These are phyloP conservation scores for Xylogone sp. DNA, from an alignment of 2,329 filamentous ascomycete genomes.

Conservation along the genomic window DNA sequence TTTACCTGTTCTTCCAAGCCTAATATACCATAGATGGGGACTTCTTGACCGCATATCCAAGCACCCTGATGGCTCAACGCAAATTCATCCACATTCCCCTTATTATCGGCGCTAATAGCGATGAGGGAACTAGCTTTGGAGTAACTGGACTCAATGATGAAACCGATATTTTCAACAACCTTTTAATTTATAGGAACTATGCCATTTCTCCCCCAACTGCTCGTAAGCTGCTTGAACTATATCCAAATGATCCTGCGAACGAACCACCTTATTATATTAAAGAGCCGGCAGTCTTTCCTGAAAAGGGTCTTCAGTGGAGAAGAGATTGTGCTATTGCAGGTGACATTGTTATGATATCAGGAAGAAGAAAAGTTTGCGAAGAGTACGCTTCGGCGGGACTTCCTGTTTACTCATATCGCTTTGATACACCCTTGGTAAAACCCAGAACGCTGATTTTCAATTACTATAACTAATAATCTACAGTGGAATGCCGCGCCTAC, in stretches of 20 bases:
- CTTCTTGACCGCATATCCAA: slow-evolving; percentile 44
- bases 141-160: slow-evolving; percentile 37
- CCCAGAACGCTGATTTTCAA: too few species aligned
- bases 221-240: slow-evolving; percentile 39
- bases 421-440: slow-evolving; percentile 38
- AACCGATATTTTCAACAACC: slow-evolving; percentile 37
- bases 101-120: slow-evolving; percentile 44
- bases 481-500: slow-evolving; percentile 35
- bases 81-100: slow-evolving; percentile 42
- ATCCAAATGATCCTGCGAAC: slow-evolving; percentile 43
- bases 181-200: slow-evolving; percentile 42
- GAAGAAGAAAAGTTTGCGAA: slow-evolving; percentile 41
- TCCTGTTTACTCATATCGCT: slow-evolving; percentile 44
- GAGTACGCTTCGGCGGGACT: slow-evolving; percentile 31
- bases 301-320: slow-evolving; percentile 39
- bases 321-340: slow-evolving; percentile 40
- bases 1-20: too few species aligned
- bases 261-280: slow-evolving; percentile 40
- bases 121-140: slow-evolving; percentile 42
- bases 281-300: slow-evolving; percentile 20
- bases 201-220: slow-evolving; percentile 41
- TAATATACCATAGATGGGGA: slow-evolving; percentile 38
- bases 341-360: slow-evolving; percentile 45
- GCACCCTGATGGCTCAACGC: slow-evolving; percentile 36
- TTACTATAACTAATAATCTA: too few species aligned